Percentiles rank a stretch among this genome's conserved stretches.
Evolutionary conservation across 2,329 filamentous ascomycete species (phyloP).

Genomic region (Cladosporium austrohemisphaericum): DNA sequence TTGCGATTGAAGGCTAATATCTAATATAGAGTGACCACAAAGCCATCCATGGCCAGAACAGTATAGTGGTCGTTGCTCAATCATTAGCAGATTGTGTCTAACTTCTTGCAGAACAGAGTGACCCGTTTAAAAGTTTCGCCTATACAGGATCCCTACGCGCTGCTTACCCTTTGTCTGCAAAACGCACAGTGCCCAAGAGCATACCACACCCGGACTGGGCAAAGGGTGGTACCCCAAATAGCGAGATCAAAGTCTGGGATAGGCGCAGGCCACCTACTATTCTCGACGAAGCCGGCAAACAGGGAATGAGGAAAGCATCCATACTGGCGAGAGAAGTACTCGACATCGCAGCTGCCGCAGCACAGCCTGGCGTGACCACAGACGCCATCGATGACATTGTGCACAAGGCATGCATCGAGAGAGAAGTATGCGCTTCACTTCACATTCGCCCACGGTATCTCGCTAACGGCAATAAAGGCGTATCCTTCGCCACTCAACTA

Average conservation of each 20-base stretch:
- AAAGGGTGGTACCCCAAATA: slow-evolving; percentile 70
- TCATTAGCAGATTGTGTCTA: too few relatives aligned
- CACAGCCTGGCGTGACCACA: slow-evolving; percentile 88
- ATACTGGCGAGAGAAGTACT: slow-evolving; percentile 82
- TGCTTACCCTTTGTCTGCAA: slow-evolving; percentile 64
- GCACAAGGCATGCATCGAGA: slow-evolving; percentile 89
- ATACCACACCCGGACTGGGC: slow-evolving; percentile 88
- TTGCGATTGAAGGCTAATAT: background rate
- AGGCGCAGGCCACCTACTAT: slow-evolving; percentile 76
- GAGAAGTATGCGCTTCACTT: slow-evolving; percentile 62
- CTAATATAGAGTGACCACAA: background rate
- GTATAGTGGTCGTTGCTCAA: too few relatives aligned
- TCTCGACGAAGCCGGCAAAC: slow-evolving; percentile 73
- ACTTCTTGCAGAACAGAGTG: slow-evolving; percentile 85
- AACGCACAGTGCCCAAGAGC: slow-evolving; percentile 68
- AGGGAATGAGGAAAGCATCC: slow-evolving; percentile 91
- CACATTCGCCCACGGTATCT: background rate
- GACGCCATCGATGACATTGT: slow-evolving; percentile 93
- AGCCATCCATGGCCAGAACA: slow-evolving; percentile 68
- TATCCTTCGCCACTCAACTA: slow-evolving; percentile 96
- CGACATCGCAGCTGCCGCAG: slow-evolving; percentile 79
- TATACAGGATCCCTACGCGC: slow-evolving; percentile 81
- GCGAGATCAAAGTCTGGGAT: slow-evolving; percentile 38
- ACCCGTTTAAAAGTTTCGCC: slow-evolving; percentile 88
- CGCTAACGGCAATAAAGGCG: slow-evolving; percentile 58